These are phyloP conservation scores for Pestalotiopsis sp. DNA, from an alignment of 2,329 filamentous ascomycete genomes.

Conservation along the genomic window DNA sequence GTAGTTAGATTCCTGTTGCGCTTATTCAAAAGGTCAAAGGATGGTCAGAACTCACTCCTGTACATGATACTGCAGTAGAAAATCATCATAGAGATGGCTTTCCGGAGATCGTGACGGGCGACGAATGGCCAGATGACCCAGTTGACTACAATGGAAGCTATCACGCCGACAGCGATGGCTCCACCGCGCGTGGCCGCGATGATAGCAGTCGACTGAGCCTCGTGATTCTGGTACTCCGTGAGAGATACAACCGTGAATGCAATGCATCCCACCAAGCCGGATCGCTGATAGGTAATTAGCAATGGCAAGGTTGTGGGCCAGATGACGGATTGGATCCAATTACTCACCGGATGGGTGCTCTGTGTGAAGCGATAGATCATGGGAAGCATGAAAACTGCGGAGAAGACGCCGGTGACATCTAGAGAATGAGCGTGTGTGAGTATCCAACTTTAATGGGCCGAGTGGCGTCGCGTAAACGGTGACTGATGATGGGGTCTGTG, in stretches of 20 bases:
- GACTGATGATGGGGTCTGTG: background rate
- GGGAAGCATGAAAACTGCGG: slow-evolving; percentile 58
- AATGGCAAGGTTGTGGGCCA: background rate
- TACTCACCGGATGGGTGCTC: slow-evolving; percentile 51
- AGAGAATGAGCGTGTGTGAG: background rate
- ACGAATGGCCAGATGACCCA: slow-evolving; percentile 65
- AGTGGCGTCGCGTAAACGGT: background rate
- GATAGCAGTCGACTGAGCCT: slow-evolving; percentile 34
- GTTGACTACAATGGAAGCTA: slow-evolving; percentile 56
- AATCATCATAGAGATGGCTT: slow-evolving; percentile 57
- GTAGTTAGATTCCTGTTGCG: background rate
- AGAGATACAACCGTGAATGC: slow-evolving; percentile 58
- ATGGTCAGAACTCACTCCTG: slow-evolving; percentile 38
- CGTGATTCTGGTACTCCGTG: slow-evolving; percentile 34
- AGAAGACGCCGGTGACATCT: slow-evolving; percentile 54
- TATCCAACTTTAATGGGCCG: background rate
- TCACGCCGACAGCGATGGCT: slow-evolving; percentile 54
- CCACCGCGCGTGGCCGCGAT: slow-evolving; percentile 50
- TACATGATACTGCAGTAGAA: slow-evolving; percentile 61
- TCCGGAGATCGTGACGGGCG: slow-evolving; percentile 59
- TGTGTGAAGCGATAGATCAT: slow-evolving; percentile 60
- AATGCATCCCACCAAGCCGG: slow-evolving; percentile 59
- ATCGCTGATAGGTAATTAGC: slow-evolving; percentile 38
- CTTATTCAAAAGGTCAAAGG: background rate
- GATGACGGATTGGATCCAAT: background rate